A percentile compares a stretch with the other conserved stretches of the same genome.
Conservation (phyloP, 1,284 basidiomycete genomes). For the Neonothopanus nambi region DNA sequence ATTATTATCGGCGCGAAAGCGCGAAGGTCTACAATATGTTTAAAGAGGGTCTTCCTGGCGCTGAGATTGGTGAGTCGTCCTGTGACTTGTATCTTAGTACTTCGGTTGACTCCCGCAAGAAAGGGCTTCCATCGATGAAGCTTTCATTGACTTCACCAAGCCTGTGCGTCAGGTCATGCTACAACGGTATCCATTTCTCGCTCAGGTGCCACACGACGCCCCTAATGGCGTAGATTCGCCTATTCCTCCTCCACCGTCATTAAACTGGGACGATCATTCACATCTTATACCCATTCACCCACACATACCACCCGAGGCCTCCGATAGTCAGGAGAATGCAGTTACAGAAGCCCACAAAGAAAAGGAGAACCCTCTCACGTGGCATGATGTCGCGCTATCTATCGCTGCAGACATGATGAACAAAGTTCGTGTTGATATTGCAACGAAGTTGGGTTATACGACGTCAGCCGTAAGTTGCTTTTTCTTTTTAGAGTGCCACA, state of each 20-base stretch:
- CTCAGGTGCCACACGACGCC: conserved; percentile 65
- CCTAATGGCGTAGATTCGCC: conserved; percentile 77
- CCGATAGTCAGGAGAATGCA: conserved; percentile 16
- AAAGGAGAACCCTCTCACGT: conserved; percentile 46
- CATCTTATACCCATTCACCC: conserved; percentile 68
- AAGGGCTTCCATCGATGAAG: conserved; percentile 83
- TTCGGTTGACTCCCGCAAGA: conserved; percentile 47
- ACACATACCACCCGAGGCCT: neutral
- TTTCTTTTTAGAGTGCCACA: neutral
- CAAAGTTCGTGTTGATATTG: conserved; percentile 71
- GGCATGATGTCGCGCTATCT: conserved; percentile 92
- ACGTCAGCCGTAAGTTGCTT: conserved; percentile 78
- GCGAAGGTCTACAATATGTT: conserved; percentile 88
- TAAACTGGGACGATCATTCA: conserved; percentile 69
- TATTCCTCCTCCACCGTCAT: conserved; percentile 75
- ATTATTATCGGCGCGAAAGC: conserved; percentile 91
- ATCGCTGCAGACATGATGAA: conserved; percentile 89
- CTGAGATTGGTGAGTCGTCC: conserved; percentile 58
- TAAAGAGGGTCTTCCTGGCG: conserved; percentile 73
- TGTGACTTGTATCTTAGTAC: neutral
- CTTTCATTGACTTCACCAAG: conserved; percentile 86
- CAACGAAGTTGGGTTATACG: conserved; percentile 82
- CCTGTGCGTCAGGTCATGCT: conserved; percentile 76
- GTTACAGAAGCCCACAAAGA: conserved; percentile 28
- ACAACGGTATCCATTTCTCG: conserved; percentile 75